These are phyloP conservation scores for Balamuthia mandrillaris DNA, from an alignment of 208 protist genomes.

Conservation along the genomic window DNA sequence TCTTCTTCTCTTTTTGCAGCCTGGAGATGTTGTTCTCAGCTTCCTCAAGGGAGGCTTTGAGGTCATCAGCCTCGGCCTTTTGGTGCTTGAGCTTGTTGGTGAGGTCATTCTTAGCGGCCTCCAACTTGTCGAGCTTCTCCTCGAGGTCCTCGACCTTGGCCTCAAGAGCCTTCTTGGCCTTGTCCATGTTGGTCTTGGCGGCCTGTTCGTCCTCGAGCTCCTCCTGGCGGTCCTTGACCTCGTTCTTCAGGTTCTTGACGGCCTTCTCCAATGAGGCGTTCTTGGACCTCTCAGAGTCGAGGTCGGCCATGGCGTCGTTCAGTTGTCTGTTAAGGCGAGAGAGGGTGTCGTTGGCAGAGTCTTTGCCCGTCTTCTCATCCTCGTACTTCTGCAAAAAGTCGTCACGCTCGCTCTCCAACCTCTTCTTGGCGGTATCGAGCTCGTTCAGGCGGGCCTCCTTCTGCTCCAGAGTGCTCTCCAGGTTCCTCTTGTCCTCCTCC, in stretches of 20 bases:
- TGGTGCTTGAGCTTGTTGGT: slow-evolving; percentile 8
- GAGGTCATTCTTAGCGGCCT: slow-evolving; percentile 44
- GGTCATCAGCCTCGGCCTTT: slow-evolving; percentile 27
- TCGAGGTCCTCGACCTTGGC: slow-evolving; percentile 51
- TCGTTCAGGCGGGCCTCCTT: slow-evolving; percentile 46
- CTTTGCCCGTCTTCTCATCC: not conserved
- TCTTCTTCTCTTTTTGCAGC: not conserved
- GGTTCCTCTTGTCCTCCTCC: slow-evolving; percentile 50
- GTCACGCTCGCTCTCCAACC: slow-evolving; percentile 39
- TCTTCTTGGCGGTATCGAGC: slow-evolving; percentile 32
- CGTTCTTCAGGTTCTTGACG: slow-evolving; percentile 13
- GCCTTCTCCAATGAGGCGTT: slow-evolving; percentile 41
- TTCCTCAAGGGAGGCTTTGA: not conserved
- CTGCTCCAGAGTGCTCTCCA: slow-evolving; percentile 54
- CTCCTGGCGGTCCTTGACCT: slow-evolving; percentile 43
- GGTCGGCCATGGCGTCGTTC: slow-evolving; percentile 19
- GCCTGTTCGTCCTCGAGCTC: slow-evolving; percentile 49
- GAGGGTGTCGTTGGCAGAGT: slow-evolving; percentile 21
- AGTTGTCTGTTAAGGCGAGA: not conserved
- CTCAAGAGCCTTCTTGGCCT: slow-evolving; percentile 59
- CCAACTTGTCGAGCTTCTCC: slow-evolving; percentile 41
- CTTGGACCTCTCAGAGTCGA: slow-evolving; percentile 41
- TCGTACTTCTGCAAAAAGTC: slow-evolving; percentile 36
- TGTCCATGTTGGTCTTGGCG: slow-evolving; percentile 44
- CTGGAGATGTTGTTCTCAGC: not conserved